These are phyloP conservation scores for Verticillium zaregamsianum DNA, from an alignment of 2,329 filamentous ascomycete species.

Conservation along the genomic window DNA sequence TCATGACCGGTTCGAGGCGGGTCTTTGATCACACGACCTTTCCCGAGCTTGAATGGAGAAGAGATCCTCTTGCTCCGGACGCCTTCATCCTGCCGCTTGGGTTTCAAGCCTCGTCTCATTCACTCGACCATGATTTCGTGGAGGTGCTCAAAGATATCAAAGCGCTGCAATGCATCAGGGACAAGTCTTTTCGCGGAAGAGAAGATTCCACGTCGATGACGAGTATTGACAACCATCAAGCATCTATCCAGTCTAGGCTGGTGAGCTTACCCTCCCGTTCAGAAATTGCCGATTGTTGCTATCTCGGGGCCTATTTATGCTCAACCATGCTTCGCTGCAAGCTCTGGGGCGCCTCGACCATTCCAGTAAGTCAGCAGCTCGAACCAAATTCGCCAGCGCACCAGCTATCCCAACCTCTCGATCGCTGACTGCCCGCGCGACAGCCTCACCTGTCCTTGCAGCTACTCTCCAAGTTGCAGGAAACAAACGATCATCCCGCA, in stretches of 20 bases:
- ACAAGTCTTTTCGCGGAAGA: constrained; percentile 12
- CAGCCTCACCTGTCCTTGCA: constrained; percentile 25
- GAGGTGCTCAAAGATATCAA: constrained; percentile 32
- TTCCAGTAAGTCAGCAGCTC: constrained; percentile 28
- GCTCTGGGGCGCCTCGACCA: constrained; percentile 29
- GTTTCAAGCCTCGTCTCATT: constrained; percentile 18
- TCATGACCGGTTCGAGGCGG: constrained; percentile 32
- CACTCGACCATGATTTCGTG: constrained; percentile 24
- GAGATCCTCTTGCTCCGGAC: constrained; percentile 24
- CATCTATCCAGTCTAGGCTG: constrained; percentile 36
- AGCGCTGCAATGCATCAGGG: constrained; percentile 33
- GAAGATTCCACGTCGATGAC: constrained; percentile 21
- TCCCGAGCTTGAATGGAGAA: constrained; percentile 32
- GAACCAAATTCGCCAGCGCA: neutral
- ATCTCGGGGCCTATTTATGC: constrained; percentile 35
- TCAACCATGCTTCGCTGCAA: constrained; percentile 35
- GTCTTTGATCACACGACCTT: constrained; percentile 36
- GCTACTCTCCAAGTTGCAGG: constrained; percentile 26
- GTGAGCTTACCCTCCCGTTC: constrained; percentile 17
- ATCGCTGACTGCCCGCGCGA: constrained; percentile 1
- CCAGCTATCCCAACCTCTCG: neutral
- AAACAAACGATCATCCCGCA: constrained; percentile 18
- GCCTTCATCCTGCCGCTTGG: constrained; percentile 28
- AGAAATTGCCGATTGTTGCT: constrained; percentile 25
- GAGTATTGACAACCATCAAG: constrained; percentile 33